These are phyloP conservation scores for Xylaria hypoxylon DNA, from an alignment of 2,329 filamentous ascomycete genomes.

Conservation along the genomic window DNA sequence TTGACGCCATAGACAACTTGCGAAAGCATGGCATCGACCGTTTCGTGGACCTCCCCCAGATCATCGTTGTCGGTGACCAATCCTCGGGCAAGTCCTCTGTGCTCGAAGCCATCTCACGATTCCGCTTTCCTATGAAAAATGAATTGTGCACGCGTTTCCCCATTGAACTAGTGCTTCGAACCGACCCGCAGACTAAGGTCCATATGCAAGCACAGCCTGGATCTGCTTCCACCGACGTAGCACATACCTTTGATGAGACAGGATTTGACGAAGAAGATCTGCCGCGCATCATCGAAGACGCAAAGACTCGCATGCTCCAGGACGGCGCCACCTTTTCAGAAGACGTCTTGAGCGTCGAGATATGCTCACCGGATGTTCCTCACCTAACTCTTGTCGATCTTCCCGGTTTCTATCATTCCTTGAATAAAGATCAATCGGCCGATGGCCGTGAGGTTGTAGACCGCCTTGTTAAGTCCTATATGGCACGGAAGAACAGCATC, in stretches of 20 bases:
- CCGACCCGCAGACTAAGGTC: conserved; percentile 52
- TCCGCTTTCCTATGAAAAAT: conserved; percentile 68
- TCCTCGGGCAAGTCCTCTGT: conserved; percentile 74
- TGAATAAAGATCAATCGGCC: conserved; percentile 50
- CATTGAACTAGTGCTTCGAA: conserved; percentile 68
- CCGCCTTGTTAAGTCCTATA: conserved; percentile 63
- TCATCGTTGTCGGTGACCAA: conserved; percentile 71
- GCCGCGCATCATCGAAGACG: conserved; percentile 62
- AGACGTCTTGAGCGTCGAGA: conserved; percentile 60
- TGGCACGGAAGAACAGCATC: conserved; percentile 68
- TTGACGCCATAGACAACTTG: conserved; percentile 66
- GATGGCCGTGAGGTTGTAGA: conserved; percentile 51
- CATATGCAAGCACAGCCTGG: conserved; percentile 56
- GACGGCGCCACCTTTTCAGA: conserved; percentile 55
- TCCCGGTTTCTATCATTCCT: conserved; percentile 58
- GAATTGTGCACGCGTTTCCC: conserved; percentile 70
- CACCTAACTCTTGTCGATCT: conserved; percentile 67
- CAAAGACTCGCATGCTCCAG: conserved; percentile 60
- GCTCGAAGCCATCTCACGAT: conserved; percentile 71
- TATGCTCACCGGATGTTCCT: conserved; percentile 57
- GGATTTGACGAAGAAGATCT: conserved; percentile 57
- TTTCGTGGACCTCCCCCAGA: conserved; percentile 63
- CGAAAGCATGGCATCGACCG: conserved; percentile 61
- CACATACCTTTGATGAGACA: conserved; percentile 50
- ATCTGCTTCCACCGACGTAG: conserved; percentile 6